phyloP scores from a whole-genome alignment of 2,329 filamentous ascomycete species.

The Calonectria henricotiae region DNA sequence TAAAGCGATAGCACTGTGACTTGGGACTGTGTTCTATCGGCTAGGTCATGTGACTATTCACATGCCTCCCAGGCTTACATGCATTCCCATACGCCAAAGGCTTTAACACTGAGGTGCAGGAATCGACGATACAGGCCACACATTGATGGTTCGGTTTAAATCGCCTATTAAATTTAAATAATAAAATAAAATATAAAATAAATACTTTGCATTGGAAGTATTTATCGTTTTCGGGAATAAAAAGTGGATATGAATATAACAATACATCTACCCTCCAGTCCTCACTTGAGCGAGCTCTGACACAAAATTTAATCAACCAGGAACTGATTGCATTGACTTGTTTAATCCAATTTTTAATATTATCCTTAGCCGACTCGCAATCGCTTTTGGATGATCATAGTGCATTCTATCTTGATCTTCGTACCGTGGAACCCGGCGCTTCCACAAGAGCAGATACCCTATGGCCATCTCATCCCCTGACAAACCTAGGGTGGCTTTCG shows the following conservation, averaged over 20 bases:
- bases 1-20: slow-evolving; percentile 38
- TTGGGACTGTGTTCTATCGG: slow-evolving; percentile 45
- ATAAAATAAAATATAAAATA: no score
- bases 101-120: not conserved
- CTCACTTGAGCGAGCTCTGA: not conserved
- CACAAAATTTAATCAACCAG: not conserved
- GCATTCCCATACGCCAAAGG: not conserved
- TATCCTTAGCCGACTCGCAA: not conserved
- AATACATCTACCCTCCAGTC: not conserved
- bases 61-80: slow-evolving; percentile 9
- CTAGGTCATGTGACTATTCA: slow-evolving; percentile 46
- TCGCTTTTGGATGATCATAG: not conserved
- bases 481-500: not conserved
- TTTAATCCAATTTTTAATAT: not conserved
- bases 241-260: not conserved
- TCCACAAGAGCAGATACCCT: not conserved
- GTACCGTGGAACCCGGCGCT: slow-evolving; percentile 1
- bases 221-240: not conserved
- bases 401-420: not conserved
- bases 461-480: not conserved
- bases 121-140: no score
- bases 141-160: not conserved
- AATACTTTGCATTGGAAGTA: no score
- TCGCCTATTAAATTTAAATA: no score
- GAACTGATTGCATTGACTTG: not conserved